Base-by-base conservation (phyloP, 192 early-diverging fungal genomes). In the Podila minutissima region DNA sequence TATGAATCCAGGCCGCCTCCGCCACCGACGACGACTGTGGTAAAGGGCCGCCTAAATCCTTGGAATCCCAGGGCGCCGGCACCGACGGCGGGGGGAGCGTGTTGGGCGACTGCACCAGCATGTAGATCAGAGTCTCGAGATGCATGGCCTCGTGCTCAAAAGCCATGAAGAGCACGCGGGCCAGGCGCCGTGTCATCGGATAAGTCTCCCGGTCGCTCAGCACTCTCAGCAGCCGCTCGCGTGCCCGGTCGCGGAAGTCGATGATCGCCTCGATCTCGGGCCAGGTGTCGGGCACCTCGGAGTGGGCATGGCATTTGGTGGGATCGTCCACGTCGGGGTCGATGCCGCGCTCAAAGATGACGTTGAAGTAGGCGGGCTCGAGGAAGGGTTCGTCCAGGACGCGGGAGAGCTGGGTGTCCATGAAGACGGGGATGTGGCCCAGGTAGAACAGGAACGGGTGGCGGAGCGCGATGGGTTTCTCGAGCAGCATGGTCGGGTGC, bases 141-240 rank as follows among this genome's bases (percentile, higher is more conserved):
- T 98, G 97, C 95, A 97, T 93, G 1, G 92, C 95, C 69, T 98
- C 94, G 75, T 98, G 97, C 78, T 98, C 97, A 85, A 93, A 97
- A 15, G 87, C 85, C 95, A 98, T 96, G 89, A 89, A 95, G 26
- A 97, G 32, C 19, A 90, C 89, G 24, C 94, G 86, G 7, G 85
- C 89, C 35, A 89, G 29, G 29, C 83, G 67, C 31, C 81, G 79
- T 13, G 68, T 32, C 35, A 85, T 73, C 22, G 62, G 60, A 32
- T 71, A 74, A 20, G 48, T n/a, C 2, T 62, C 59, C 32, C 72
- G 32, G 12, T 67, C 71, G 17, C 87, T 67, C 10, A 95, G 53
- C 48, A 93, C 74, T 28, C 59, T 37, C 11, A 68, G 29, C 0
- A 95, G 63, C 7, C 95, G 82, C 10, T 71, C 70, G 20, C 94